phyloP scores from a whole-genome alignment of 805 yeast species.

The Candida ovalis region DNA sequence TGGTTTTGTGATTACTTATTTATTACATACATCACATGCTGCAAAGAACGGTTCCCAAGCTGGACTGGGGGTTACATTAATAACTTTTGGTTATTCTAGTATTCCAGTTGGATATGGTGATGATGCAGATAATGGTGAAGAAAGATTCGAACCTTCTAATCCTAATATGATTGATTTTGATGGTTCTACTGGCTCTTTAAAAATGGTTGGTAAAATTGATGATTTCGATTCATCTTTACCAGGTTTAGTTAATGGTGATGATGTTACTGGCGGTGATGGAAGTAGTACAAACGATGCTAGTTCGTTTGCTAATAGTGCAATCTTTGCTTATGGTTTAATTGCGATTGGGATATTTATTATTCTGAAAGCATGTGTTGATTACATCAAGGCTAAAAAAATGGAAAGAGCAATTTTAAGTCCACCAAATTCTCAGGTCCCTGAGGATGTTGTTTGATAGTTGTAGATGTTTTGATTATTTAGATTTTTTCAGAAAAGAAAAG shows the following conservation, averaged over 20 bases:
- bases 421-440: neutral
- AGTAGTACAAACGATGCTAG: conserved; percentile 4
- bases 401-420: conserved; percentile 51
- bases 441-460: neutral
- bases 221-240: conserved; percentile 23
- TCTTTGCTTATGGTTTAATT: conserved; percentile 60
- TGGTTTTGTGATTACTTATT: conserved; percentile 86
- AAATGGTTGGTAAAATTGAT: conserved; percentile 26
- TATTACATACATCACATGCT: conserved; percentile 94
- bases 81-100: conserved; percentile 62
- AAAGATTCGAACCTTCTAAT: conserved; percentile 48
- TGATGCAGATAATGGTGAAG: conserved; percentile 17
- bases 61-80: conserved; percentile 82
- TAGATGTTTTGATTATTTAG: neutral
- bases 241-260: conserved; percentile 7
- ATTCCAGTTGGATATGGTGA: conserved; percentile 38
- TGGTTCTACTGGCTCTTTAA: conserved; percentile 21
- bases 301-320: conserved; percentile 36
- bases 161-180: conserved; percentile 52
- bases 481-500: no score
- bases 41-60: conserved; percentile 93
- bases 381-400: conserved; percentile 69
- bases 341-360: conserved; percentile 65
- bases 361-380: conserved; percentile 67
- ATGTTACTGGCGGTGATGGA: conserved; percentile 6